Evolutionary conservation across 768 basidiomycete genomes (phyloP), one percentile per base, ranked within the genome.

Genomic region (Sporobolomyces phaffii): DNA sequence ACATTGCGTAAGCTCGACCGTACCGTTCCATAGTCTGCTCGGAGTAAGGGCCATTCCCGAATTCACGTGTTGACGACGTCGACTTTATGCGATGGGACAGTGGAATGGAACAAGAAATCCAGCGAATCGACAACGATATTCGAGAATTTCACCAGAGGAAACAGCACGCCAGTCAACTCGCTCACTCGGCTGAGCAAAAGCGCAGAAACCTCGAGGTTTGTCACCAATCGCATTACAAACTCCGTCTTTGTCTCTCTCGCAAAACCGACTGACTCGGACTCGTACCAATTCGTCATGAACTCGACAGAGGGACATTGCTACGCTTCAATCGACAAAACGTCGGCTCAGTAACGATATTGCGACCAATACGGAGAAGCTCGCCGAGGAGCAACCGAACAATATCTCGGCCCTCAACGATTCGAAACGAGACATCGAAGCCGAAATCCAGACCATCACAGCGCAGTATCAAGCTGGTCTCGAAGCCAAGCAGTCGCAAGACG

Each of bases 121-220:
- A 33, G 17, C 3, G 10, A 20, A 56, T 53, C 43, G 44, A 47
- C 13, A 11, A 15, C 18, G 20, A 45, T 22, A 38, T 58, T 13
- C 28, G 11, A 5, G 47, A 13, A 22, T 20, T 59, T n/a, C 2
- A 59, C 3, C 31, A 41, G 41, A 14, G 36, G 31, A 71, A 52
- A 48, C 7, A 17, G 8, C 22, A 50, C 28, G 20, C 52, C 8
- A 26, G 75, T 86, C 87, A 2, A 83, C 83, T 10, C 82, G 83
- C 71, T 79, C 88, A n/a, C 79, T 82, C 26, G 82, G 81, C 18
- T 78, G 88, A 18, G 79, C 86, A 64, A 80, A 77, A 15, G 83
- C 81, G 7, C 9, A 29, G 83, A 84, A 74, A 75, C 80, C 71
- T 87, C 85, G 71, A 64, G 5, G 65, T 62, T 5, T 43, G 65